Conservation (phyloP, 1,284 basidiomycete species). For the Melanopsichium pennsylvanicum region DNA sequence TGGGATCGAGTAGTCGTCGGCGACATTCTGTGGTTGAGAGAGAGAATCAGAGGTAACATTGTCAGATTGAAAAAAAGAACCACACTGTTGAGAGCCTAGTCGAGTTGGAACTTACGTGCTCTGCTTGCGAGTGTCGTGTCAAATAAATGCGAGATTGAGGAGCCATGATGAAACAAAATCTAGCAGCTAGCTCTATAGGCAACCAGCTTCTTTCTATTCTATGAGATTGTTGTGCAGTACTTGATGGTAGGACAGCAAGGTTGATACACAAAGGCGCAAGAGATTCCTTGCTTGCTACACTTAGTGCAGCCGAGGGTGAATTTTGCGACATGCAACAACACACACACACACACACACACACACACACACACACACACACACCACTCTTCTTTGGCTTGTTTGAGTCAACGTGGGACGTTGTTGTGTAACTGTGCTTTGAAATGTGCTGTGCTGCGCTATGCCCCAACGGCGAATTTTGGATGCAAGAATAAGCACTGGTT, state of each 20-base stretch:
- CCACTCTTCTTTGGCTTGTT: too few species aligned
- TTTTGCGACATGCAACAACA: background rate
- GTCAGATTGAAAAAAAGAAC: too few species aligned
- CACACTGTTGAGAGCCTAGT: background rate
- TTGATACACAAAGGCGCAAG: too few species aligned
- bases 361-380: background rate
- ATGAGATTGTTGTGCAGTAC: too few species aligned
- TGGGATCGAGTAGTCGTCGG: slow-evolving; percentile 55
- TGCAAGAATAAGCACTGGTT: too few species aligned
- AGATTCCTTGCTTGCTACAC: slow-evolving; percentile 2
- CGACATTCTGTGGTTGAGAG: slow-evolving; percentile 38
- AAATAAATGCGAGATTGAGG: slow-evolving; percentile 52
- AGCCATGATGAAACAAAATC: slow-evolving; percentile 18
- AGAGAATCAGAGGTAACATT: background rate
- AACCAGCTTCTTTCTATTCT: too few species aligned
- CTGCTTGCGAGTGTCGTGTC: slow-evolving; percentile 58
- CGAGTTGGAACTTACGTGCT: slow-evolving; percentile 45
- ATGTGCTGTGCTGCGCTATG: background rate
- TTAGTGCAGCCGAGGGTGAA: background rate
- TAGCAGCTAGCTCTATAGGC: background rate
- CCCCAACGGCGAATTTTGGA: slow-evolving; percentile 21
- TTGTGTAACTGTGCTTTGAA: background rate
- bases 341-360: background rate
- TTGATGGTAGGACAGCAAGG: too few species aligned
- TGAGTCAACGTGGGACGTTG: too few species aligned